phyloP scores from a whole-genome alignment of 306 rosid species.

The Bauhinia variegata region DNA sequence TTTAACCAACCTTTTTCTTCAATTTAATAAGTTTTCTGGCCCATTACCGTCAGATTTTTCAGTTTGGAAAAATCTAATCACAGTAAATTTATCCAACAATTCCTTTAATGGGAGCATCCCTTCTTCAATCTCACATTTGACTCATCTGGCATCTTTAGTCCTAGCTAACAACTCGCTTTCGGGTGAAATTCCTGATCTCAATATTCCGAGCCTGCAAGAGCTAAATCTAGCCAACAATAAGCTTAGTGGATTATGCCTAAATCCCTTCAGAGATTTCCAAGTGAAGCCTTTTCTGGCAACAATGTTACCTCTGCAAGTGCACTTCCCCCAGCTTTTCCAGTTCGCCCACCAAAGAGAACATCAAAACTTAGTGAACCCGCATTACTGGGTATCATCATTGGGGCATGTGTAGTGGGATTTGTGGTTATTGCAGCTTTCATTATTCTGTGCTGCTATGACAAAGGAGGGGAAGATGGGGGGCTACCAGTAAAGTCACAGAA shows the following conservation, averaged over 20 bases:
- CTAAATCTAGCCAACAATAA: conserved; percentile 66
- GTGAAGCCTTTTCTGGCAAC: conserved; percentile 67
- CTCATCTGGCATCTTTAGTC: conserved; percentile 60
- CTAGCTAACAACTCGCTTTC: conserved; percentile 81
- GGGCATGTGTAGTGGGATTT: conserved; percentile 65
- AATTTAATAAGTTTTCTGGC: conserved; percentile 70
- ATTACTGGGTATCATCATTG: conserved; percentile 67
- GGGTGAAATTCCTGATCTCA: conserved; percentile 73
- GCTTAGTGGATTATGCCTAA: conserved; percentile 70
- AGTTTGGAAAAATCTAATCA: conserved; percentile 67
- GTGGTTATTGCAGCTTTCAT: conserved; percentile 53
- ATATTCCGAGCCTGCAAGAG: conserved; percentile 52
- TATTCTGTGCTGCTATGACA: conserved; percentile 53
- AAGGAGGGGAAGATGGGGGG: conserved; percentile 29
- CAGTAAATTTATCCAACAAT: conserved; percentile 66
- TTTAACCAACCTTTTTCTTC: conserved; percentile 63
- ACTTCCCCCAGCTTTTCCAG: conserved; percentile 64
- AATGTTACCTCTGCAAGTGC: conserved; percentile 50
- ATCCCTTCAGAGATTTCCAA: conserved; percentile 74
- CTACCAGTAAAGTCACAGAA: conserved; percentile 48
- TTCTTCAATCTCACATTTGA: conserved; percentile 64
- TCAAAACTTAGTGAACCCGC: conserved; percentile 60
- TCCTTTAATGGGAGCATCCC: conserved; percentile 76
- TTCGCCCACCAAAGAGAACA: conserved; percentile 58
- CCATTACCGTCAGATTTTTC: conserved; percentile 75